phyloP scores from a whole-genome alignment of 495 filamentous ascomycete genomes.

The Hypoxylon rickii region DNA sequence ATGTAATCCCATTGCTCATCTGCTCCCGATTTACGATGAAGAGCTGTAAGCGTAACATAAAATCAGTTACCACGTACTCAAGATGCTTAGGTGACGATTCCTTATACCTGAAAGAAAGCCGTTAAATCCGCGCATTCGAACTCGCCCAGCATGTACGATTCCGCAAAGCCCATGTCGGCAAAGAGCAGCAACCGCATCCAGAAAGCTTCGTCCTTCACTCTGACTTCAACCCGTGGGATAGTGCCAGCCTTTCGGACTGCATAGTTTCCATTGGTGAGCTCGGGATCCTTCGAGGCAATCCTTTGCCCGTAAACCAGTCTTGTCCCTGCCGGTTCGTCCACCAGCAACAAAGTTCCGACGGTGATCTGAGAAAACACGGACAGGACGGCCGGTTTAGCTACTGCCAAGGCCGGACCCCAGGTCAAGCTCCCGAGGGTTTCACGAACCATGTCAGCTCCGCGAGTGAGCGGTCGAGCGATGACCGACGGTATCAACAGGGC shows the following conservation, averaged over 20 bases:
- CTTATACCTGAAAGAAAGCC: slow-evolving; percentile 64
- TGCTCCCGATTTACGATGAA: slow-evolving; percentile 66
- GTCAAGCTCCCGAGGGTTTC: slow-evolving; percentile 43
- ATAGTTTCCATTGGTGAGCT: slow-evolving; percentile 31
- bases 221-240: slow-evolving; percentile 49
- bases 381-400: slow-evolving; percentile 47
- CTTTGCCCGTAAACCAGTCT: slow-evolving; percentile 40
- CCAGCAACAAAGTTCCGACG: slow-evolving; percentile 47
- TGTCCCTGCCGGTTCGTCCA: slow-evolving; percentile 44
- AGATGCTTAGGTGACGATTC: neutral
- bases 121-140: slow-evolving; percentile 65
- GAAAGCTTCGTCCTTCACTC: slow-evolving; percentile 63
- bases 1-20: slow-evolving; percentile 61
- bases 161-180: slow-evolving; percentile 75
- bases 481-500: slow-evolving; percentile 28
- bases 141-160: slow-evolving; percentile 73
- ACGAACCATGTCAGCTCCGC: slow-evolving; percentile 40
- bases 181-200: slow-evolving; percentile 68
- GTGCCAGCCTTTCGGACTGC: slow-evolving; percentile 25
- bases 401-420: slow-evolving; percentile 43
- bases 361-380: slow-evolving; percentile 48
- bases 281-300: slow-evolving; percentile 22
- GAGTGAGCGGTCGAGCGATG: slow-evolving; percentile 33
- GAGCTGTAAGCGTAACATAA: slow-evolving; percentile 44
- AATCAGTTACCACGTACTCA: slow-evolving; percentile 1